Evolutionary conservation across 768 basidiomycete genomes (phyloP).

Genomic region (Thelephora aurantiotincta): DNA sequence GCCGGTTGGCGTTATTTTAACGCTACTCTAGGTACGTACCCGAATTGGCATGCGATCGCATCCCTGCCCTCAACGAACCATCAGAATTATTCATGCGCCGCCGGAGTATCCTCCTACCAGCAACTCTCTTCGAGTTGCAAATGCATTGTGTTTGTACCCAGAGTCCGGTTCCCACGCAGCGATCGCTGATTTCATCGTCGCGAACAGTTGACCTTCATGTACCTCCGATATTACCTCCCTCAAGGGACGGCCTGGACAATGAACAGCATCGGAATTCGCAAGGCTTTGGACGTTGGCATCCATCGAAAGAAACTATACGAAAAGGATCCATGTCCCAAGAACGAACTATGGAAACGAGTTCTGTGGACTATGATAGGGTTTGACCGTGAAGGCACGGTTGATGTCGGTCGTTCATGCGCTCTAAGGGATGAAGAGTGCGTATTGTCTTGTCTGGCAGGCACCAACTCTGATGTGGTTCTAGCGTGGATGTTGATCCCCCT

Average conservation of each 20-base stretch:
- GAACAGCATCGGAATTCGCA: constrained; percentile 23
- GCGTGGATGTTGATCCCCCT: constrained; percentile 35
- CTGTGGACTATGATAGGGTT: constrained; percentile 41
- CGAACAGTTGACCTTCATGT: constrained; percentile 31
- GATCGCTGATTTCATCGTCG: constrained; percentile 5
- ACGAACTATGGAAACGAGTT: constrained; percentile 37
- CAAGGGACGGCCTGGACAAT: constrained; percentile 32
- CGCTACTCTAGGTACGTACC: constrained; percentile 4
- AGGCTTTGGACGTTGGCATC: constrained; percentile 42
- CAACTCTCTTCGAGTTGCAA: constrained; percentile 21
- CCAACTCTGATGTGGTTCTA: constrained; percentile 14
- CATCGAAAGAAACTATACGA: constrained; percentile 26
- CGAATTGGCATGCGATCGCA: neutral
- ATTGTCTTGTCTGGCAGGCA: neutral
- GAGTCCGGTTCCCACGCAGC: constrained; percentile 7
- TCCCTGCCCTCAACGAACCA: constrained; percentile 5
- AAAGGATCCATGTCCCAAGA: constrained; percentile 20
- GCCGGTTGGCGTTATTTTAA: constrained; percentile 7
- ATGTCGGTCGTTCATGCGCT: constrained; percentile 40
- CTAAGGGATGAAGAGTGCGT: constrained; percentile 54
- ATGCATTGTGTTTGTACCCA: neutral
- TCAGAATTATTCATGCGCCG: constrained; percentile 37
- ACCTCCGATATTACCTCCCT: constrained; percentile 31
- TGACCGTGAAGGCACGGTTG: constrained; percentile 40
- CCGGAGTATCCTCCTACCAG: constrained; percentile 38